phyloP scores from a whole-genome alignment of 176 grass and related monocot genomes.

The Rhipidocladum racemiflorum region DNA sequence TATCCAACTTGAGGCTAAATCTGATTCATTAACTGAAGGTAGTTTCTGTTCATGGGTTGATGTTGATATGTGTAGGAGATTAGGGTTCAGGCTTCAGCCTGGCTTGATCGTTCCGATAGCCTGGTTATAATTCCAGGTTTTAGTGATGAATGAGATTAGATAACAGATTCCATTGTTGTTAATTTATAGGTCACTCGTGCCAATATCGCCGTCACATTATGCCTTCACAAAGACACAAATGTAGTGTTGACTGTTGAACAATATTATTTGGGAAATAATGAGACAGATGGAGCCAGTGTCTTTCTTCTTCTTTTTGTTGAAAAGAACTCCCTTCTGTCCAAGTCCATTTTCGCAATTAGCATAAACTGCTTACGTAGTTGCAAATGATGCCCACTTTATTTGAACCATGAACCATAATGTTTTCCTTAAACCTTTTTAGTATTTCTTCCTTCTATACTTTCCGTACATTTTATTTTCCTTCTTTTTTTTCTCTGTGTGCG shows the following conservation, averaged over 20 bases:
- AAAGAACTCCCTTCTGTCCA: background rate
- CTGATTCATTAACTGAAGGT: no score
- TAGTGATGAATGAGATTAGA: no score
- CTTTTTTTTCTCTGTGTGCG: no score
- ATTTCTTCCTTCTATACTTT: background rate
- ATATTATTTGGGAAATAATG: background rate
- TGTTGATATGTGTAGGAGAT: no score
- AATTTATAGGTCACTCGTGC: background rate
- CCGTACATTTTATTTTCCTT: background rate
- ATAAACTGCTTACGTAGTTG: background rate
- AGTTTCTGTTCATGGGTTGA: no score
- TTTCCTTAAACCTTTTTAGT: background rate
- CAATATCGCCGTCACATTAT: background rate
- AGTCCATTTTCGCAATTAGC: background rate
- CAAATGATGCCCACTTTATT: background rate
- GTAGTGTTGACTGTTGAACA: background rate
- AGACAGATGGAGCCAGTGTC: background rate
- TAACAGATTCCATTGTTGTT: no score
- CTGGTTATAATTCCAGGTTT: no score
- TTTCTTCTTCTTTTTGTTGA: background rate
- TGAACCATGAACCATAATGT: background rate
- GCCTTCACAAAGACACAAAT: background rate
- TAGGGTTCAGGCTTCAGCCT: no score
- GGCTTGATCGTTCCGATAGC: no score
- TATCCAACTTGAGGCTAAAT: no score